phyloP scores from a whole-genome alignment of 2,329 filamentous ascomycete genomes.

The Fusarium nematophilum region DNA sequence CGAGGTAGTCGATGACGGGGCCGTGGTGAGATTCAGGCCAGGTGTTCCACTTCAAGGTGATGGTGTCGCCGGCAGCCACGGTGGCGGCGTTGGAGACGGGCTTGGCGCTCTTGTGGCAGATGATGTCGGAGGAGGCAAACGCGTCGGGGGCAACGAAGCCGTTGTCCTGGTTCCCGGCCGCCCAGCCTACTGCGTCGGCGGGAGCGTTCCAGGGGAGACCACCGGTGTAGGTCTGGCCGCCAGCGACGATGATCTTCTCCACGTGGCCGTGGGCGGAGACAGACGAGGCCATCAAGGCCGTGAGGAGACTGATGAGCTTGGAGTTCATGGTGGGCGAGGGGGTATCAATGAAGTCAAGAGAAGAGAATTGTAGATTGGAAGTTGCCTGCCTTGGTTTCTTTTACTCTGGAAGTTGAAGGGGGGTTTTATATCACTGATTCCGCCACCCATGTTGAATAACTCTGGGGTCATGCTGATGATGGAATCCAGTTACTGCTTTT shows the following conservation, averaged over 20 bases:
- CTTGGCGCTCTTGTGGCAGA: slow-evolving; percentile 58
- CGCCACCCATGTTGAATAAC: no score
- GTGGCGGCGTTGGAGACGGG: slow-evolving; percentile 53
- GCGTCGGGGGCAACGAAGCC: slow-evolving; percentile 59
- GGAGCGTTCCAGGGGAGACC: slow-evolving; percentile 44
- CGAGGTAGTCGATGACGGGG: slow-evolving; percentile 70
- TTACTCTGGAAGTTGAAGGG: no score
- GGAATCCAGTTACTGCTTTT: slow-evolving; percentile 14
- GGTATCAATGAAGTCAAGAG: slow-evolving; percentile 5
- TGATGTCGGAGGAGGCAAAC: slow-evolving; percentile 56
- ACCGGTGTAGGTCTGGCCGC: slow-evolving; percentile 47
- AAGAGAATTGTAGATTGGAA: background rate
- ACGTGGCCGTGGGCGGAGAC: slow-evolving; percentile 48
- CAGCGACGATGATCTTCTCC: slow-evolving; percentile 34
- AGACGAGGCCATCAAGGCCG: slow-evolving; percentile 40
- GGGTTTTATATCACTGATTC: no score
- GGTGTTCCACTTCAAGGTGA: slow-evolving; percentile 71
- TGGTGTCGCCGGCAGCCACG: slow-evolving; percentile 68
- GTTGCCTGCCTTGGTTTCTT: background rate
- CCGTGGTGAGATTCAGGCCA: slow-evolving; percentile 75
- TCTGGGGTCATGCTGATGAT: background rate
- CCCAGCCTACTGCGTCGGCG: slow-evolving; percentile 50
- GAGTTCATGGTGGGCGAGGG: slow-evolving; percentile 7
- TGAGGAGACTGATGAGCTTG: slow-evolving; percentile 24
- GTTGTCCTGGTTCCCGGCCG: slow-evolving; percentile 51